Percentiles rank a stretch among this genome's conserved stretches.
These are phyloP conservation scores for Apium graveolens DNA, from an alignment of 129 eudicot genomes.

Conservation along the genomic window DNA sequence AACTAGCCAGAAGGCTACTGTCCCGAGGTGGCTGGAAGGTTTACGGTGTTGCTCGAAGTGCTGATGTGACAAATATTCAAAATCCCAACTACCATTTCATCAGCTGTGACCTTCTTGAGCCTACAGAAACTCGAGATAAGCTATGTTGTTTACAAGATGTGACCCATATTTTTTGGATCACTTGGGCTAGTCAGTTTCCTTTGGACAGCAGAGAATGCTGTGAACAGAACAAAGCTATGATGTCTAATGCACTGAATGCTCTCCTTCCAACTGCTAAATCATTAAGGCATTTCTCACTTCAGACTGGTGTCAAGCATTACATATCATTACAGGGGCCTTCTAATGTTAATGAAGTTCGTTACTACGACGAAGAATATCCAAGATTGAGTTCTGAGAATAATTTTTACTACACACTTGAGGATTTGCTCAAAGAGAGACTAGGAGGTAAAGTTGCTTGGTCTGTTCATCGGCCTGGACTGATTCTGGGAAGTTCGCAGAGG, in stretches of 20 bases:
- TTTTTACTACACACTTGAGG: conserved; percentile 81
- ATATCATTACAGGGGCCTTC: conserved; percentile 38
- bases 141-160: conserved; percentile 46
- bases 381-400: conserved; percentile 40
- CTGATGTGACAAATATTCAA: conserved; percentile 16
- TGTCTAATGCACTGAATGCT: conserved; percentile 63
- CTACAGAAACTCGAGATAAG: conserved; percentile 37
- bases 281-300: conserved; percentile 67
- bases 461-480: conserved; percentile 80
- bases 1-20: conserved; percentile 59
- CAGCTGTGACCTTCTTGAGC: conserved; percentile 65
- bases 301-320: conserved; percentile 82
- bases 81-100: conserved; percentile 51
- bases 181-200: conserved; percentile 82
- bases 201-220: conserved; percentile 66
- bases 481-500: conserved; percentile 54
- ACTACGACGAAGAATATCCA: conserved; percentile 56
- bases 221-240: conserved; percentile 69
- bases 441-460: conserved; percentile 55
- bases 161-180: conserved; percentile 88
- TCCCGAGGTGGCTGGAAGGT: conserved; percentile 60
- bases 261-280: conserved; percentile 49
- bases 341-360: conserved; percentile 14
- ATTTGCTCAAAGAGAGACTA: conserved; percentile 60
- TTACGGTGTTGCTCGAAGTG: conserved; percentile 64